Conservation (phyloP, 2,329 filamentous ascomycete genomes). For the Venturia carpophila region DNA sequence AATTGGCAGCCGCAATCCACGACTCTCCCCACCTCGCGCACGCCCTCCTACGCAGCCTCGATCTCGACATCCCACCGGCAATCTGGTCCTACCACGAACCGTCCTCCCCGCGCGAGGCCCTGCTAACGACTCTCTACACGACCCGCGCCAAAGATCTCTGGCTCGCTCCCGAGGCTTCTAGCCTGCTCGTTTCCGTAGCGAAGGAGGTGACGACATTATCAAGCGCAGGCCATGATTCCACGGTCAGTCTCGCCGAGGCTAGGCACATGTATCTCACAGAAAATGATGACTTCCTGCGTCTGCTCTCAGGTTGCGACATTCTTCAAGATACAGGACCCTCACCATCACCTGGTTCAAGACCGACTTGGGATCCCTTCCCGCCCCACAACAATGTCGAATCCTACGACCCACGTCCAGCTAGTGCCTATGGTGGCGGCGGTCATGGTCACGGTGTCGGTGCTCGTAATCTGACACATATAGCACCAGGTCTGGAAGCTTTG, state of each 20-base stretch:
- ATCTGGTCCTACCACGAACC: constrained; percentile 44
- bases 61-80: constrained; percentile 68
- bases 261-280: constrained; percentile 75
- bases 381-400: not conserved
- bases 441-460: not conserved
- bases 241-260: constrained; percentile 46
- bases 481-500: not conserved
- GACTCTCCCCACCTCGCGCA: constrained; percentile 78
- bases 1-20: constrained; percentile 61
- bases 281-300: constrained; percentile 30
- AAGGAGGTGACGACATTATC: constrained; percentile 30
- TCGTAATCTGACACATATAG: not conserved
- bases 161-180: constrained; percentile 66
- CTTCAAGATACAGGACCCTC: not conserved
- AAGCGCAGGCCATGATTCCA: constrained; percentile 31
- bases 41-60: constrained; percentile 70
- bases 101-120: constrained; percentile 40
- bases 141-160: constrained; percentile 72
- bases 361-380: constrained; percentile 14
- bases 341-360: constrained; percentile 4
- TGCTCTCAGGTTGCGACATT: constrained; percentile 5
- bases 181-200: constrained; percentile 62
- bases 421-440: not conserved
- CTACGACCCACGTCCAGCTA: constrained; percentile 4
- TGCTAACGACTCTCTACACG: constrained; percentile 70